Conservation (phyloP, 179 eudicot species). For the Vitellaria paradoxa region DNA sequence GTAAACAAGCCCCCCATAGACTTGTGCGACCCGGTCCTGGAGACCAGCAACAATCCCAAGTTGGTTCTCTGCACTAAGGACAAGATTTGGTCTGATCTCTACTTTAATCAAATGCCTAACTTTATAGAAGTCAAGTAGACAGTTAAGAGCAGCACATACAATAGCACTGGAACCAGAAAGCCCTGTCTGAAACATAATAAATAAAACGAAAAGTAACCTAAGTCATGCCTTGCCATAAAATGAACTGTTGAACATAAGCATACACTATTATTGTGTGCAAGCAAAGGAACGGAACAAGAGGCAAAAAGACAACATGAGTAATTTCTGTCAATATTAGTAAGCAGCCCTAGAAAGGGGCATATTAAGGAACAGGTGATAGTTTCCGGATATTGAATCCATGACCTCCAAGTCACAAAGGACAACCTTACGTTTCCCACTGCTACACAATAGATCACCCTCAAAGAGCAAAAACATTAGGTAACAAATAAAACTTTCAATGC, state of each 20-base stretch:
- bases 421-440: too few relatives aligned
- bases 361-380: too few relatives aligned
- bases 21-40: slow-evolving; percentile 93
- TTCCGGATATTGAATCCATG: too few relatives aligned
- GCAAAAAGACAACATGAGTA: too few relatives aligned
- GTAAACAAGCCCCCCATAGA: slow-evolving; percentile 88
- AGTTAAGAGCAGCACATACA: slow-evolving; percentile 91
- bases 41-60: slow-evolving; percentile 98
- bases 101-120: slow-evolving; percentile 73
- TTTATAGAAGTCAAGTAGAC: slow-evolving; percentile 86
- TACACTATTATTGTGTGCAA: neutral
- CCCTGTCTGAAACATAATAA: slow-evolving; percentile 64
- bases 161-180: slow-evolving; percentile 98
- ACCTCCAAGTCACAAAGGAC: too few relatives aligned
- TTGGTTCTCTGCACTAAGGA: slow-evolving; percentile 87
- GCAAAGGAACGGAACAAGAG: neutral
- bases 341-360: too few relatives aligned
- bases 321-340: too few relatives aligned
- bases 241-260: neutral
- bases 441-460: neutral
- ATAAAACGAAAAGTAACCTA: neutral
- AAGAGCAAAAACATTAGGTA: neutral
- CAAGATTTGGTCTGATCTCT: slow-evolving; percentile 77
- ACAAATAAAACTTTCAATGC: neutral
- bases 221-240: neutral